Evolutionary conservation across 768 basidiomycete genomes (phyloP).

Genomic region (Naganishia randhawae): DNA sequence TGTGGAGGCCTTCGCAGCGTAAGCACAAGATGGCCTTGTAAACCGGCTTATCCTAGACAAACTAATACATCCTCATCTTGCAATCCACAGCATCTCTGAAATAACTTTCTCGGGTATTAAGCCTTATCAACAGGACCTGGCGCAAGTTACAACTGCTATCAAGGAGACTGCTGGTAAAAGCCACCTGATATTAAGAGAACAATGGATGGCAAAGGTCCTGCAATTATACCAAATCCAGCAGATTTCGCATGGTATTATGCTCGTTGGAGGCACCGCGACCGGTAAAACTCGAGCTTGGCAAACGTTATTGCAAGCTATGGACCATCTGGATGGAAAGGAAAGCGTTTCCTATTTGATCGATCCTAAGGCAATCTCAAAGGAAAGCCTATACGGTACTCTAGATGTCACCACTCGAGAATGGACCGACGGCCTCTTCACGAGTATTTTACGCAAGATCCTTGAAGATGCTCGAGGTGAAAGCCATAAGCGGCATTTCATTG

Average conservation of each 20-base stretch:
- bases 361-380: slow-evolving; percentile 98
- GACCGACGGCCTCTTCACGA: slow-evolving; percentile 98
- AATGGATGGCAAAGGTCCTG: slow-evolving; percentile 91
- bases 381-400: slow-evolving; percentile 91
- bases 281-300: slow-evolving; percentile 98
- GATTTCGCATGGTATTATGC: slow-evolving; percentile 99
- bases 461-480: slow-evolving; percentile 98
- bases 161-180: slow-evolving; percentile 78
- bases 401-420: slow-evolving; percentile 97
- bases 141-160: slow-evolving; percentile 78
- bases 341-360: slow-evolving; percentile 95
- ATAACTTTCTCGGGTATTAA: slow-evolving; percentile 97
- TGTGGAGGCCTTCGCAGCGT: slow-evolving; percentile 53
- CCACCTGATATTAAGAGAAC: slow-evolving; percentile 77
- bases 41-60: neutral
- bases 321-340: slow-evolving; percentile 84
- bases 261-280: slow-evolving; percentile 95
- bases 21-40: neutral
- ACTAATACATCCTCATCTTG: neutral
- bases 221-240: slow-evolving; percentile 99
- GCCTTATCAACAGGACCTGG: slow-evolving; percentile 82
- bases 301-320: slow-evolving; percentile 81
- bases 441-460: slow-evolving; percentile 93
- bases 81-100: slow-evolving; percentile 66
- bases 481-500: slow-evolving; percentile 94